Evolutionary conservation across 805 yeast species (phyloP).

Genomic region (Zygosaccharomyces pseudorouxii): DNA sequence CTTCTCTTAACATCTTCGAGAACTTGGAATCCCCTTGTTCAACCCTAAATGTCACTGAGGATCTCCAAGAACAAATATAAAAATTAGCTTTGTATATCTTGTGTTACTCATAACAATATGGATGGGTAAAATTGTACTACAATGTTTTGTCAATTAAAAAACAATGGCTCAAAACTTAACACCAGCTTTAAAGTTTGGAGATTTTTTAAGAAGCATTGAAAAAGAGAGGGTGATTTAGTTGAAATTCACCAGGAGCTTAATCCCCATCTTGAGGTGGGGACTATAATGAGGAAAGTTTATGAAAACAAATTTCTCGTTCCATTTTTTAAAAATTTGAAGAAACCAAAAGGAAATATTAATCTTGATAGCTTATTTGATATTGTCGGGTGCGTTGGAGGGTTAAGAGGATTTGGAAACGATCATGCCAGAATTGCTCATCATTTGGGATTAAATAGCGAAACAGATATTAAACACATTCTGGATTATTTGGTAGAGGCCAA

Average conservation of each 20-base stretch:
- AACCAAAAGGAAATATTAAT: not conserved
- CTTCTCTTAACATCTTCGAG: no score
- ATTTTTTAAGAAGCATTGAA: conserved; percentile 23
- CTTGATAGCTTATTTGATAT: conserved; percentile 21
- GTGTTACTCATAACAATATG: no score
- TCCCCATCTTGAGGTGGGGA: conserved; percentile 30
- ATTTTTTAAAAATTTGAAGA: conserved; percentile 21
- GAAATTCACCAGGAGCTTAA: conserved; percentile 26
- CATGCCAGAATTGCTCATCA: conserved; percentile 31
- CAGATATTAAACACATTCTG: conserved; percentile 25
- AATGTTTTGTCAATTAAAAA: not conserved
- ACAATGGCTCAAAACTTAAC: not conserved
- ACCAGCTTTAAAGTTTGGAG: conserved; percentile 27
- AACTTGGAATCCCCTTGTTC: no score
- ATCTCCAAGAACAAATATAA: no score
- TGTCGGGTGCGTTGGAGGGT: conserved; percentile 27
- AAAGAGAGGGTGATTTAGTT: conserved; percentile 24
- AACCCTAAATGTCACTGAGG: no score
- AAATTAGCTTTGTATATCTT: no score
- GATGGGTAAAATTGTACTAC: no score
- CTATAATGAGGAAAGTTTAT: conserved; percentile 28
- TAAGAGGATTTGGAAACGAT: conserved; percentile 17
- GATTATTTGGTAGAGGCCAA: conserved; percentile 21
- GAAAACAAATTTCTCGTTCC: conserved; percentile 27
- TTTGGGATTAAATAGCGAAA: conserved; percentile 21